Conservation (phyloP, 2,329 filamentous ascomycete genomes). For the Cadophora luteo-olivacea region DNA sequence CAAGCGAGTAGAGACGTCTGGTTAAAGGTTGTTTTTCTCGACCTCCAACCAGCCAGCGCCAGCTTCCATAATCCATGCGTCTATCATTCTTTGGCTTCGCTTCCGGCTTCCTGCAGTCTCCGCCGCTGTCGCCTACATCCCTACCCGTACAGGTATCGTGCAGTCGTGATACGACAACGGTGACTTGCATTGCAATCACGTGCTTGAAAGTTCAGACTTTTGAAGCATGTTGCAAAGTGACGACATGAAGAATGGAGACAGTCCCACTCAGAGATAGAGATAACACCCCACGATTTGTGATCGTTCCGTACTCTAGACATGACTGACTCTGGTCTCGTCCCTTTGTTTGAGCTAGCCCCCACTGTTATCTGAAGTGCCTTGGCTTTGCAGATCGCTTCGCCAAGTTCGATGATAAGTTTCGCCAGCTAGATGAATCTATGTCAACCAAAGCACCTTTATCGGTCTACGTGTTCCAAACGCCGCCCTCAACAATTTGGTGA, state of each 20-base stretch:
- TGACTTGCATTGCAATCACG: conserved; percentile 1
- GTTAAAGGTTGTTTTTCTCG: conserved; percentile 9
- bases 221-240: neutral
- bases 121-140: conserved; percentile 4
- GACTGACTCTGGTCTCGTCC: conserved; percentile 7
- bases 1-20: conserved; percentile 17
- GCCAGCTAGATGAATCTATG: neutral
- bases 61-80: conserved; percentile 2
- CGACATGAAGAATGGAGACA: conserved; percentile 1
- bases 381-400: conserved; percentile 9
- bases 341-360: conserved; percentile 6
- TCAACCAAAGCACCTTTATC: neutral
- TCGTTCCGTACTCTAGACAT: neutral
- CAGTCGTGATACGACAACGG: conserved; percentile 5
- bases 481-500: neutral
- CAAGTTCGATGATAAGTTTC: neutral
- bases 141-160: neutral
- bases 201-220: neutral
- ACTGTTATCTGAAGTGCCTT: conserved; percentile 7
- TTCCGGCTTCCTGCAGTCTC: neutral
- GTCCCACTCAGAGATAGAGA: conserved; percentile 2
- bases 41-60: neutral
- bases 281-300: conserved; percentile 6
- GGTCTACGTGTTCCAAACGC: neutral
- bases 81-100: conserved; percentile 1